phyloP scores from a whole-genome alignment of 768 basidiomycete species.

The Amanita molliuscula region DNA sequence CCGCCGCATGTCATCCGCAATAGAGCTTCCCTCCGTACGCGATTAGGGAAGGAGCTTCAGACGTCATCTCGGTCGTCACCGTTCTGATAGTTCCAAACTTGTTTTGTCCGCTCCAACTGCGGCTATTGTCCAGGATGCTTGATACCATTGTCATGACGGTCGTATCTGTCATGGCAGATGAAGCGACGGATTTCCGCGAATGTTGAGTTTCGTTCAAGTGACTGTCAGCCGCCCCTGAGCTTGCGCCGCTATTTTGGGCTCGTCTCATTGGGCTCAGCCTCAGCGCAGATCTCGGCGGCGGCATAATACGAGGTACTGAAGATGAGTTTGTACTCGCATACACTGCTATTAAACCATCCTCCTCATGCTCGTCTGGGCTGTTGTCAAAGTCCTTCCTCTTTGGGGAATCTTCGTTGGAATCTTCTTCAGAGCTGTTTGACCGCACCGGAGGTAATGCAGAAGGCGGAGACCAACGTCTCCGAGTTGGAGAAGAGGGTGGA shows the following conservation, averaged over 20 bases:
- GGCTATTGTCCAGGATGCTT: constrained; percentile 48
- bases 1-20: constrained; percentile 36
- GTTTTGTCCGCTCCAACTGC: constrained; percentile 31
- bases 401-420: constrained; percentile 1
- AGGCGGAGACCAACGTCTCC: constrained; percentile 43
- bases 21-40: constrained; percentile 50
- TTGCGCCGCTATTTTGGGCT: constrained; percentile 19
- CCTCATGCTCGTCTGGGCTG: constrained; percentile 10
- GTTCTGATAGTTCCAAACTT: constrained; percentile 76
- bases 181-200: constrained; percentile 52
- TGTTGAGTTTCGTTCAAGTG: constrained; percentile 20
- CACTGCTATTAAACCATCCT: constrained; percentile 11
- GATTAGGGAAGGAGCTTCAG: constrained; percentile 57
- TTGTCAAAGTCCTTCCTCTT: constrained; percentile 3
- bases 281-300: constrained; percentile 41
- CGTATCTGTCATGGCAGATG: constrained; percentile 49
- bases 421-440: constrained; percentile 46
- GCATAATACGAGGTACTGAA: constrained; percentile 27
- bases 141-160: constrained; percentile 42
- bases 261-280: constrained; percentile 26
- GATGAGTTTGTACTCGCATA: constrained; percentile 22
- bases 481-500: constrained; percentile 22
- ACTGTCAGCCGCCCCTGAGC: constrained; percentile 22
- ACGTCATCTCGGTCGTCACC: constrained; percentile 74
- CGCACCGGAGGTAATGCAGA: constrained; percentile 39